Evolutionary conservation across 2,329 filamentous ascomycete species (phyloP).

Genomic region (Penicillium thymicola): DNA sequence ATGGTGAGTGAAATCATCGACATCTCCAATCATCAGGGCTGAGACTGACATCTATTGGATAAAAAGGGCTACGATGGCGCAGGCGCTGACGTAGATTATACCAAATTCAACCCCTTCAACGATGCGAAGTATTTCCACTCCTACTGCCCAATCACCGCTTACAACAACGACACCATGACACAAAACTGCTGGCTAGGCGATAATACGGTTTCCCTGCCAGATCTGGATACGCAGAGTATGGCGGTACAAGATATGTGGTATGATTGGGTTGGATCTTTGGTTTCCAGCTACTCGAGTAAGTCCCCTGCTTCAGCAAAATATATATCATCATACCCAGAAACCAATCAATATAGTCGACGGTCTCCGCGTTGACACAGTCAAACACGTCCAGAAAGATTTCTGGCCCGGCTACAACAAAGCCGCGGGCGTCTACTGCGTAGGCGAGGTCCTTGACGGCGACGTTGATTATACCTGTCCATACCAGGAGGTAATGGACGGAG

Average conservation of each 20-base stretch:
- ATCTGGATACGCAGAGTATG: slow-evolving; percentile 56
- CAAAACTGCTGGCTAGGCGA: slow-evolving; percentile 55
- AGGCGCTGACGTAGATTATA: slow-evolving; percentile 52
- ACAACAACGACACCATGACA: slow-evolving; percentile 48
- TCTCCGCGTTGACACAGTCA: slow-evolving; percentile 51
- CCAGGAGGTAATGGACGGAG: slow-evolving; percentile 46
- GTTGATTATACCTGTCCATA: slow-evolving; percentile 43
- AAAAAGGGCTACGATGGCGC: slow-evolving; percentile 47
- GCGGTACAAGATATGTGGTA: slow-evolving; percentile 52
- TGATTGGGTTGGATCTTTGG: slow-evolving; percentile 52
- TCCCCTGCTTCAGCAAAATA: not conserved
- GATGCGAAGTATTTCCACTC: slow-evolving; percentile 58
- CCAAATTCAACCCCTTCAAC: slow-evolving; percentile 53
- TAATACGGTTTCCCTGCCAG: slow-evolving; percentile 57
- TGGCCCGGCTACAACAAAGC: slow-evolving; percentile 42
- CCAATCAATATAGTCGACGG: slow-evolving; percentile 44
- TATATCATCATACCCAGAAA: not conserved
- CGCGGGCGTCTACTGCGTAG: slow-evolving; percentile 48
- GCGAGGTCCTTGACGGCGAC: slow-evolving; percentile 47
- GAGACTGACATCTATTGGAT: slow-evolving; percentile 5
- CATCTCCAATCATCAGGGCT: not conserved
- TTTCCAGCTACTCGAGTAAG: slow-evolving; percentile 51
- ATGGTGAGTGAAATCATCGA: slow-evolving; percentile 7
- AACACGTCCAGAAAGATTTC: slow-evolving; percentile 49
- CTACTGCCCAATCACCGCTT: slow-evolving; percentile 55